These are phyloP conservation scores for Pisolithus tinctorius DNA, from an alignment of 768 basidiomycete species.

Conservation along the genomic window DNA sequence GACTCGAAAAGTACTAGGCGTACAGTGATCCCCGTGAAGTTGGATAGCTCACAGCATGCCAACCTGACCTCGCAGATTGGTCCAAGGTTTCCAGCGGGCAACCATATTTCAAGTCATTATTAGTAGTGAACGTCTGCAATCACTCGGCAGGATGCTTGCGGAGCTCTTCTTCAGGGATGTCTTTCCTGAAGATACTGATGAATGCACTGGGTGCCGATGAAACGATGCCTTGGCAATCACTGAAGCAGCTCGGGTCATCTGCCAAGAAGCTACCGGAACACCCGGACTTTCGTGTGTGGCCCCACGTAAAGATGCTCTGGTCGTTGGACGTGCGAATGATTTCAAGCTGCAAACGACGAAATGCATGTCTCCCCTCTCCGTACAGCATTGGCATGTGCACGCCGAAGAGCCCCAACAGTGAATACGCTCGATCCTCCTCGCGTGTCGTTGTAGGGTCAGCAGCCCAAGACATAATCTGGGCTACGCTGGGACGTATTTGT, in stretches of 20 bases:
- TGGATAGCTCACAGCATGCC: no score
- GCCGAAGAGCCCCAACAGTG: slow-evolving; percentile 9
- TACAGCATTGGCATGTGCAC: background rate
- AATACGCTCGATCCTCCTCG: slow-evolving; percentile 12
- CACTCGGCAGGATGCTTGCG: no score
- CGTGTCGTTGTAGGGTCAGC: slow-evolving; percentile 8
- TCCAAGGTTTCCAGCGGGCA: no score
- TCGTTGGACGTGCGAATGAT: background rate
- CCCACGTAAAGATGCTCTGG: slow-evolving; percentile 2
- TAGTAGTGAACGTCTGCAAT: no score
- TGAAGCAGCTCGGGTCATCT: background rate
- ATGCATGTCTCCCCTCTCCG: slow-evolving; percentile 6
- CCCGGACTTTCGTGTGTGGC: background rate
- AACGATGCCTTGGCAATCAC: background rate
- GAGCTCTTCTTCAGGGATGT: no score
- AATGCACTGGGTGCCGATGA: no score
- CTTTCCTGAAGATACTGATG: no score
- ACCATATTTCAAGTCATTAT: no score
- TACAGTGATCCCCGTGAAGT: no score
- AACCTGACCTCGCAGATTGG: slow-evolving; percentile 16
- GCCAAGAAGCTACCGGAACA: background rate
- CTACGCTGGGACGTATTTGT: background rate
- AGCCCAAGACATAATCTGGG: slow-evolving; percentile 6
- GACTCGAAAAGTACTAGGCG: no score
- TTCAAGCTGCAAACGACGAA: slow-evolving; percentile 2